phyloP scores from a whole-genome alignment of 352 stramenopile species.

The Nothophytophthora sp. region DNA sequence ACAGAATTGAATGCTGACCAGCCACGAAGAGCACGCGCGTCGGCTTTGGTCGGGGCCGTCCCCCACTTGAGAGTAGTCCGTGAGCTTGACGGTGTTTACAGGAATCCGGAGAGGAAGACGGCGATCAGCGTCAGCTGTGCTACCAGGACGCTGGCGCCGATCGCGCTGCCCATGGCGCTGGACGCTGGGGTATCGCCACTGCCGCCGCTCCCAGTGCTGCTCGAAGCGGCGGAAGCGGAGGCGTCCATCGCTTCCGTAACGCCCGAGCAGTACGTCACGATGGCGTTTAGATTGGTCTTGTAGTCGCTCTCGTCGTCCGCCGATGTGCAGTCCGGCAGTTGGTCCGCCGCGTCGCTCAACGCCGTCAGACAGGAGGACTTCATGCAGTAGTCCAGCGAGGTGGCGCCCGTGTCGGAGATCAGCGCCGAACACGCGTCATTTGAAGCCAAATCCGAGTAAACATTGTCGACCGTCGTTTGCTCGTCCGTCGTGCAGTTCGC shows the following conservation, averaged over 20 bases:
- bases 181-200: slow-evolving; percentile 13
- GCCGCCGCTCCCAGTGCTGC: slow-evolving; percentile 3
- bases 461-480: slow-evolving; percentile 19
- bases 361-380: slow-evolving; percentile 27
- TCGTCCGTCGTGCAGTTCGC: slow-evolving; percentile 32
- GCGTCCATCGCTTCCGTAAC: slow-evolving; percentile 16
- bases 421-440: slow-evolving; percentile 23
- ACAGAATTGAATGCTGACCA: too few relatives aligned
- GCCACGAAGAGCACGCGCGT: too few relatives aligned
- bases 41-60: background rate
- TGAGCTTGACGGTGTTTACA: slow-evolving; percentile 4
- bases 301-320: slow-evolving; percentile 27
- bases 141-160: slow-evolving; percentile 1
- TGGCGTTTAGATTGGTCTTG: slow-evolving; percentile 22
- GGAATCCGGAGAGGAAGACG: slow-evolving; percentile 17
- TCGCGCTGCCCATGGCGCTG: background rate
- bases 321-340: slow-evolving; percentile 31
- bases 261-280: slow-evolving; percentile 24
- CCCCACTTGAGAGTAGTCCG: background rate
- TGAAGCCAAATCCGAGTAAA: slow-evolving; percentile 29
- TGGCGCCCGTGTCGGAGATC: slow-evolving; percentile 18
- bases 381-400: slow-evolving; percentile 37
- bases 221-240: slow-evolving; percentile 13
- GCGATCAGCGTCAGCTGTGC: slow-evolving; percentile 15
- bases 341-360: slow-evolving; percentile 16